Conservation (phyloP, 306 rosid species). For the Citrullus colocynthis region DNA sequence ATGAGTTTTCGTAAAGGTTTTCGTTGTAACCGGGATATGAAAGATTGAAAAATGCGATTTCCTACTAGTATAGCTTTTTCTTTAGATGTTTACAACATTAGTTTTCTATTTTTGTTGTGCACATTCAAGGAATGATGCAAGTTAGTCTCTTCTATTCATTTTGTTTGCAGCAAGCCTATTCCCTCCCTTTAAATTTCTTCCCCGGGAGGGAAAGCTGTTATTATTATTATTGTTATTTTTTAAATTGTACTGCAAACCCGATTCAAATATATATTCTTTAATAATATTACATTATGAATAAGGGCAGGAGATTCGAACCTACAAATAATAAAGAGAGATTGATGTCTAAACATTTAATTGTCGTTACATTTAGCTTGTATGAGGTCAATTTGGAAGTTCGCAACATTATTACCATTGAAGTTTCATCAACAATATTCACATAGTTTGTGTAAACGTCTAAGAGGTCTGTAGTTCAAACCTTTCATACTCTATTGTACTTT, state of each 20-base stretch:
- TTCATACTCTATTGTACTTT: too few relatives aligned
- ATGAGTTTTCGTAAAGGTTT: conserved; percentile 29
- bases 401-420: neutral
- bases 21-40: conserved; percentile 41
- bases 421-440: too few relatives aligned
- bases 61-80: neutral
- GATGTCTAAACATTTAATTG: neutral
- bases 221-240: too few relatives aligned
- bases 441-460: too few relatives aligned
- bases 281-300: neutral
- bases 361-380: neutral
- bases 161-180: neutral
- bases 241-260: too few relatives aligned
- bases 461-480: too few relatives aligned
- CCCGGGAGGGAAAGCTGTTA: neutral
- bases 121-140: conserved; percentile 1
- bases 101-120: neutral
- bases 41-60: conserved; percentile 32
- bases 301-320: neutral
- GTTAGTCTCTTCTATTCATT: neutral
- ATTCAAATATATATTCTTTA: neutral
- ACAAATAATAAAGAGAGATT: neutral
- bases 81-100: conserved; percentile 7
- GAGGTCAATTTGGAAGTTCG: neutral
- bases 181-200: neutral